phyloP scores from a whole-genome alignment of 2,329 filamentous ascomycete genomes.

The Penicillium sclerotigenum region DNA sequence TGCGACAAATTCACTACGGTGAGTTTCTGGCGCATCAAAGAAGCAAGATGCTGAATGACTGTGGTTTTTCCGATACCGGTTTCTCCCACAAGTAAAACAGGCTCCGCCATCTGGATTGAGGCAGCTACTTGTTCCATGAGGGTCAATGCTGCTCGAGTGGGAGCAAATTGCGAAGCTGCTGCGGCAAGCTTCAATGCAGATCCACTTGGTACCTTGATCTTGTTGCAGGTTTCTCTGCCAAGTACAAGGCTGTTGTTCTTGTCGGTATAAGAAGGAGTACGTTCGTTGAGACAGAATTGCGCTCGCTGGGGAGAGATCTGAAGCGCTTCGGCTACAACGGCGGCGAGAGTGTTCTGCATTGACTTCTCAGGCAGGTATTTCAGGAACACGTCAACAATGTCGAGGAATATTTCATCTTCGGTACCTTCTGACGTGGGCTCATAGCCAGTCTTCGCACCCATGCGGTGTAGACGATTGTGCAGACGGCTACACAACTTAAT shows the following conservation, averaged over 20 bases:
- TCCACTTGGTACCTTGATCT: constrained; percentile 51
- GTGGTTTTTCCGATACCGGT: constrained; percentile 98
- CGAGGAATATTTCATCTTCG: constrained; percentile 83
- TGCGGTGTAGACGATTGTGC: constrained; percentile 57
- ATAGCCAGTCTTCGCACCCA: constrained; percentile 61
- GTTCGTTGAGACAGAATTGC: constrained; percentile 70
- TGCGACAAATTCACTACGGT: constrained; percentile 95
- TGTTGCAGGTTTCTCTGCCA: constrained; percentile 61
- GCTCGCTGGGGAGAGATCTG: constrained; percentile 79
- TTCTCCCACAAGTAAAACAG: constrained; percentile 92
- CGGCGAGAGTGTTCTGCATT: constrained; percentile 52
- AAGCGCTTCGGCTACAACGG: constrained; percentile 78
- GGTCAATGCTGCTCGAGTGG: constrained; percentile 77
- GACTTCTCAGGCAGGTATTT: constrained; percentile 69
- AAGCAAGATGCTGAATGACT: constrained; percentile 86
- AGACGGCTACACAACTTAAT: constrained; percentile 88
- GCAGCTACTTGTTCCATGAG: constrained; percentile 85
- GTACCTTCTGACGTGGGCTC: constrained; percentile 71
- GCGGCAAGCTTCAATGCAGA: constrained; percentile 44
- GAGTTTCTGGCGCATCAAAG: constrained; percentile 77
- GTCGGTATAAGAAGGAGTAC: constrained; percentile 68
- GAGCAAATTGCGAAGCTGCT: constrained; percentile 65
- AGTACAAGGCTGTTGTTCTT: constrained; percentile 58
- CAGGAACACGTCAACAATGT: constrained; percentile 88
- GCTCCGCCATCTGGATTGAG: constrained; percentile 78